phyloP scores from a whole-genome alignment of 1,284 basidiomycete species.

The Baeospora myosura region DNA sequence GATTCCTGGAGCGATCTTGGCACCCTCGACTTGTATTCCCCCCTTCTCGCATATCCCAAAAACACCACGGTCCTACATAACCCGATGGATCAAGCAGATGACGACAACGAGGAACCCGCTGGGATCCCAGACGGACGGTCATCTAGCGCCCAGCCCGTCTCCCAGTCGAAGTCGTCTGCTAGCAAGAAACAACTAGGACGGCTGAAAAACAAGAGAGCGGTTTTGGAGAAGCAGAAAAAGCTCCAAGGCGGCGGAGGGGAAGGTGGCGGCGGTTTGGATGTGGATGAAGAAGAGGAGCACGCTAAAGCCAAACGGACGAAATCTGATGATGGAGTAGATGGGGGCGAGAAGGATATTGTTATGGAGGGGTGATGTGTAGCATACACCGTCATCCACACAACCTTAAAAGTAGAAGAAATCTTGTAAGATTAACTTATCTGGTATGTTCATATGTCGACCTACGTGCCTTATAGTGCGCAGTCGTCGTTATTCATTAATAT shows the following conservation, averaged over 20 bases:
- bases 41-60: constrained; percentile 59
- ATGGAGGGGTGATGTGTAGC: background rate
- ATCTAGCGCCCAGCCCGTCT: constrained; percentile 9
- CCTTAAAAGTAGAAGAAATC: too few relatives aligned
- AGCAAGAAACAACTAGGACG: constrained; percentile 30
- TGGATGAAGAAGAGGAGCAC: constrained; percentile 19
- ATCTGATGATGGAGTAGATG: too few relatives aligned
- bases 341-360: background rate
- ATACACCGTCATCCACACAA: background rate
- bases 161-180: constrained; percentile 18
- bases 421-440: too few relatives aligned
- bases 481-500: too few relatives aligned
- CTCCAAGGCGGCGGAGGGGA: constrained; percentile 7
- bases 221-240: constrained; percentile 23
- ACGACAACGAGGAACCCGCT: constrained; percentile 12
- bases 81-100: constrained; percentile 26
- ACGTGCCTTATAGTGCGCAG: too few relatives aligned
- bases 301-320: background rate
- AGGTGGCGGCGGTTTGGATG: background rate
- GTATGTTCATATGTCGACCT: too few relatives aligned
- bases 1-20: constrained; percentile 8
- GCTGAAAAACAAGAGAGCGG: constrained; percentile 41
- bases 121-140: constrained; percentile 6
- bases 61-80: constrained; percentile 39
- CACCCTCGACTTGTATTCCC: constrained; percentile 52